These are phyloP conservation scores for Fusarium nodosum DNA, from an alignment of 2,329 filamentous ascomycete species.

Conservation along the genomic window DNA sequence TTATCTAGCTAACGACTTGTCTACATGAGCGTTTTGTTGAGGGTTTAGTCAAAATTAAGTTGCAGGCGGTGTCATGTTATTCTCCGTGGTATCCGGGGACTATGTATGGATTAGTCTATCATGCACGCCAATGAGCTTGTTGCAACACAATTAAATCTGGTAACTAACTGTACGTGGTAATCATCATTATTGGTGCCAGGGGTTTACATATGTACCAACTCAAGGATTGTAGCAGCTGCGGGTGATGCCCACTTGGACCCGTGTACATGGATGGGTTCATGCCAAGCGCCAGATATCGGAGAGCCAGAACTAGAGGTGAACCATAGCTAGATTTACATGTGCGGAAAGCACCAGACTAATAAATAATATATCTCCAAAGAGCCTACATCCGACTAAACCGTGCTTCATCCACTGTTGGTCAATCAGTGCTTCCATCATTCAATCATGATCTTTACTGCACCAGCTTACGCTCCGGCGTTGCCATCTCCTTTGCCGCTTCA, in stretches of 20 bases:
- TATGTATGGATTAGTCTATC: background rate
- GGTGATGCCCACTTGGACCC: background rate
- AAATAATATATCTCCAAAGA: conserved; percentile 4
- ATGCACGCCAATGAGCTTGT: background rate
- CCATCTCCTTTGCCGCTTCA: conserved; percentile 10
- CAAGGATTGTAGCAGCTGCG: background rate
- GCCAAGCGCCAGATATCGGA: conserved; percentile 1
- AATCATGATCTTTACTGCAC: conserved; percentile 16
- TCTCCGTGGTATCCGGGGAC: background rate
- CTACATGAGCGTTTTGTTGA: background rate
- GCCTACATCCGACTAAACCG: background rate
- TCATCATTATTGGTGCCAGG: conserved; percentile 11
- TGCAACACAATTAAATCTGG: conserved; percentile 3
- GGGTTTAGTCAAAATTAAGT: conserved; percentile 1
- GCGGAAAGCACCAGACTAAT: background rate
- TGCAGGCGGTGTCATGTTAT: background rate
- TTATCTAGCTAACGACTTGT: background rate
- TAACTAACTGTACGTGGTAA: conserved; percentile 1
- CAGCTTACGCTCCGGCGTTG: conserved; percentile 12
- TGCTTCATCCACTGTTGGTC: background rate
- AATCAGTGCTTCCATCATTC: background rate
- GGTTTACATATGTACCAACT: background rate
- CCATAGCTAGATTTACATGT: background rate
- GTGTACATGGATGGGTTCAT: conserved; percentile 3
- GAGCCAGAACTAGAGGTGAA: background rate